Percentiles rank a stretch among this genome's conserved stretches.
These are phyloP conservation scores for Alternaria consortialis DNA, from an alignment of 2,329 filamentous ascomycete species.

Conservation along the genomic window DNA sequence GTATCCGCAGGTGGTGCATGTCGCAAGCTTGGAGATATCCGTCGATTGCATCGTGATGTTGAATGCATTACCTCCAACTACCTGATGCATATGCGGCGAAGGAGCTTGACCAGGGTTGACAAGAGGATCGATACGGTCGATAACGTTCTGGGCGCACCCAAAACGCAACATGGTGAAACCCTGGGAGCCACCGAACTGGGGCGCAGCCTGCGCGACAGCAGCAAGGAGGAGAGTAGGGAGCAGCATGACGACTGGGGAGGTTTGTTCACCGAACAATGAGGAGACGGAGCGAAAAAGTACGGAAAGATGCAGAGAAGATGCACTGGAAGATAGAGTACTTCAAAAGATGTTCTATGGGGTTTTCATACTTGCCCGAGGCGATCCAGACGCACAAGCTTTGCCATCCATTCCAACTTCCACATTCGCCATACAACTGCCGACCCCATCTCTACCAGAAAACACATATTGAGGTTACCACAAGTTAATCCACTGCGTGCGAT, in stretches of 20 bases:
- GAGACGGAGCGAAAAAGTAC: background rate
- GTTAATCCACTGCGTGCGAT: background rate
- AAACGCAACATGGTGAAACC: slow-evolving; percentile 45
- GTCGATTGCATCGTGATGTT: slow-evolving; percentile 55
- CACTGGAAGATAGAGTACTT: slow-evolving; percentile 1
- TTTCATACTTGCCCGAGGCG: background rate
- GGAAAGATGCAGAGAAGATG: background rate
- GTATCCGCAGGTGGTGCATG: slow-evolving; percentile 54
- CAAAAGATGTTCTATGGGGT: background rate
- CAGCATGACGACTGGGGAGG: slow-evolving; percentile 24
- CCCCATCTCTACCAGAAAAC: background rate
- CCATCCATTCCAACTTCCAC: background rate
- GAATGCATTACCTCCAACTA: slow-evolving; percentile 58
- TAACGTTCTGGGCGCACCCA: slow-evolving; percentile 43
- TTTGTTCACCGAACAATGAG: background rate
- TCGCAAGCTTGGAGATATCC: slow-evolving; percentile 40
- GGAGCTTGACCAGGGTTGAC: slow-evolving; percentile 50
- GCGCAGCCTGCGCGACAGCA: slow-evolving; percentile 31
- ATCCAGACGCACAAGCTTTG: background rate
- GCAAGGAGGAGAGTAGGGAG: slow-evolving; percentile 33
- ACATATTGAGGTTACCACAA: slow-evolving; percentile 9
- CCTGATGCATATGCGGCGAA: slow-evolving; percentile 52
- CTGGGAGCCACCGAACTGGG: slow-evolving; percentile 26
- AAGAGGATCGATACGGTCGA: slow-evolving; percentile 44
- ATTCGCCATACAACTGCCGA: slow-evolving; percentile 7